Evolutionary conservation across 2,329 filamentous ascomycete species (phyloP), one percentile per base, ranked within the genome.

Genomic region (Fusarium nodosum): DNA sequence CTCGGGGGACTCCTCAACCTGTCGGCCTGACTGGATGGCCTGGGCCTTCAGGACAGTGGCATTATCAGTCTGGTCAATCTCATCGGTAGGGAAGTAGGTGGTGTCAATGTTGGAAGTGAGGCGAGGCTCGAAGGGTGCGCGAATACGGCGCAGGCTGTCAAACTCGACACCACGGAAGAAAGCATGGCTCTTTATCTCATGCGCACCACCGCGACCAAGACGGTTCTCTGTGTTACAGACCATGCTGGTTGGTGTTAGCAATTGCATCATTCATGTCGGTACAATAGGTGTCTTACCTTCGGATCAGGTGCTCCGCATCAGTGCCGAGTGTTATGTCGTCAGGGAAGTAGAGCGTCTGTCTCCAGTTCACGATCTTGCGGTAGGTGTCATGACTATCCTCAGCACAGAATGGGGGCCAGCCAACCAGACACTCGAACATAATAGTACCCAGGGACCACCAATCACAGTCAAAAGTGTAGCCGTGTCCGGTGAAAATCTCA

Each of bases 391-490:
- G 95, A 64, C 94, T 93, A 78, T 98, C 95, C 79, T 99, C 96
- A 22, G 96, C 95, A 79, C 96, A 99, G 87, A 99, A 99, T 31
- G 96, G 96, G 57, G 96, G 96, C 96, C 96, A 99, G 75, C 96
- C 96, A 66, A 99, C 94, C 72, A 99, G 86, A 80, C 96, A 99
- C 82, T 99, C 96, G 76, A 98, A 99, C 96, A 99, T 98, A 82
- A 99, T 99, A 45, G 96, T 97, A 55, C 96, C 96, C 51, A 99
- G 87, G 24, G 93, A 97, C 96, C 96, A 99, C 96, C 96, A 99
- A 84, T 99, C 96, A 79, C 96, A 99, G 78, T 97, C 91, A 76
- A 95, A 97, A 61, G 93, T 93, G 83, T 99, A 99, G 50, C 96
- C 96, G 76, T 97, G 93, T 20, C 95, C 94, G 47, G 93, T 97